These are phyloP conservation scores for Populus nigra DNA, from an alignment of 345 rosid species.

Conservation along the genomic window DNA sequence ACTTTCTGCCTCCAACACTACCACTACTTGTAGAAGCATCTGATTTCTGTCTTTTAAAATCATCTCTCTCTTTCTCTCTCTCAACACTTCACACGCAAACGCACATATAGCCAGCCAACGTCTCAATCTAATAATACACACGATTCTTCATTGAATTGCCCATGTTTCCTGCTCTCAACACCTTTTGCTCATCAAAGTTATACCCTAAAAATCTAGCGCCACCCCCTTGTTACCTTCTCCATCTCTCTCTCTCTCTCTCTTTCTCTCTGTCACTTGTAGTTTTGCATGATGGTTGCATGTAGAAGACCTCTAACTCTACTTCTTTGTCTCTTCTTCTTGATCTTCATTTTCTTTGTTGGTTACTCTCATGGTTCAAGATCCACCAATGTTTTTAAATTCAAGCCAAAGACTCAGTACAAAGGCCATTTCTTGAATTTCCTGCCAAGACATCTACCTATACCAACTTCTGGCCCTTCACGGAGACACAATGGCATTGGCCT, in stretches of 20 bases:
- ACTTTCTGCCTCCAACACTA: slow-evolving; percentile 28
- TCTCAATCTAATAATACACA: slow-evolving; percentile 13
- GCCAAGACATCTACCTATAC: slow-evolving; percentile 79
- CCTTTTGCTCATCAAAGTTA: slow-evolving; percentile 16
- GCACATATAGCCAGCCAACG: slow-evolving; percentile 1
- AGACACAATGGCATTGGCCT: slow-evolving; percentile 84
- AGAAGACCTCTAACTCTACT: slow-evolving; percentile 28
- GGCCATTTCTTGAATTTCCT: slow-evolving; percentile 71
- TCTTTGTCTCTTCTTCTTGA: slow-evolving; percentile 14
- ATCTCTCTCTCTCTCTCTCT: neutral
- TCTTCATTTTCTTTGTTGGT: slow-evolving; percentile 27
- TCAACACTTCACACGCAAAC: neutral
- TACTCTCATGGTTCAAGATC: slow-evolving; percentile 49
- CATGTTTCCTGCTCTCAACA: slow-evolving; percentile 33
- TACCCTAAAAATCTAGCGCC: slow-evolving; percentile 5
- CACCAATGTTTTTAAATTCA: slow-evolving; percentile 40
- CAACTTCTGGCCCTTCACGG: slow-evolving; percentile 89
- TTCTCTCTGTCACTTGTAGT: neutral
- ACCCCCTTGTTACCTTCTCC: neutral
- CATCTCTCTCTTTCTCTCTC: slow-evolving; percentile 20
- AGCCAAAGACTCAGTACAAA: slow-evolving; percentile 34
- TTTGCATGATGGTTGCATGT: slow-evolving; percentile 39
- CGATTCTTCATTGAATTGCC: slow-evolving; percentile 10
- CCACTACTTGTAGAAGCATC: slow-evolving; percentile 34
- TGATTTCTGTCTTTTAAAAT: slow-evolving; percentile 17